Conservation (phyloP, 129 eudicot species). For the Gnaphalium uliginosum region DNA sequence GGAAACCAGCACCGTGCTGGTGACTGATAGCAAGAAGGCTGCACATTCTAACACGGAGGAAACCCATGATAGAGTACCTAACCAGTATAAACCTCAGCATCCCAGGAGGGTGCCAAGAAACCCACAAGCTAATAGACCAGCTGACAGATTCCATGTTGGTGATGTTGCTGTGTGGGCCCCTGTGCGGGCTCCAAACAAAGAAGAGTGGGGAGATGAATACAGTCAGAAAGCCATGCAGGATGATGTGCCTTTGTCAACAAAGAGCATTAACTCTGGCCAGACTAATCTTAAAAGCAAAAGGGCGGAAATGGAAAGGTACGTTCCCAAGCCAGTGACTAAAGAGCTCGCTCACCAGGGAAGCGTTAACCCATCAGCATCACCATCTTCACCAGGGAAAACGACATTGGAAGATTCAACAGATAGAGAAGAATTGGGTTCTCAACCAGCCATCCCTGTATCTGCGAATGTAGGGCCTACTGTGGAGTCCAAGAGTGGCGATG, state of each 20-base stretch:
- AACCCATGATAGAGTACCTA: constrained; percentile 38
- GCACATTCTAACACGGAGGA: constrained; percentile 44
- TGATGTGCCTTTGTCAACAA: constrained; percentile 36
- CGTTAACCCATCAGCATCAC: constrained; percentile 5
- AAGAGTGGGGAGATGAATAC: constrained; percentile 41
- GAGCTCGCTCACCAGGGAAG: constrained; percentile 11
- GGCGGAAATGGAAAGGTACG: constrained; percentile 97
- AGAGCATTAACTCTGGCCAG: constrained; percentile 40
- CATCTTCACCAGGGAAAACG: constrained; percentile 34
- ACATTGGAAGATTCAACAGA: constrained; percentile 41
- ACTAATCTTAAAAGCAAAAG: constrained; percentile 69
- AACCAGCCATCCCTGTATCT: constrained; percentile 28
- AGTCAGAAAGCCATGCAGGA: constrained; percentile 38
- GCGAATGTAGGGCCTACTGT: constrained; percentile 23
- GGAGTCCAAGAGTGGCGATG: constrained; percentile 46
- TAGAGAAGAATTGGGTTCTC: constrained; percentile 30
- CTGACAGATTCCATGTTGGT: constrained; percentile 58
- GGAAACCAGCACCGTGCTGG: constrained; percentile 34
- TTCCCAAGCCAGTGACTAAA: constrained; percentile 73
- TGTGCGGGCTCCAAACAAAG: constrained; percentile 64
- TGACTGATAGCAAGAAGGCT: constrained; percentile 39
- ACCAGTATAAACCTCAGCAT: constrained; percentile 63
- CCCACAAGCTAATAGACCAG: constrained; percentile 53
- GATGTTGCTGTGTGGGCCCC: constrained; percentile 93
- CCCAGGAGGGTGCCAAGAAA: constrained; percentile 60